Evolutionary conservation across 108 stramenopile genomes (phyloP), one percentile per base, ranked within the genome.

Genomic region (Bacterosira constricta): DNA sequence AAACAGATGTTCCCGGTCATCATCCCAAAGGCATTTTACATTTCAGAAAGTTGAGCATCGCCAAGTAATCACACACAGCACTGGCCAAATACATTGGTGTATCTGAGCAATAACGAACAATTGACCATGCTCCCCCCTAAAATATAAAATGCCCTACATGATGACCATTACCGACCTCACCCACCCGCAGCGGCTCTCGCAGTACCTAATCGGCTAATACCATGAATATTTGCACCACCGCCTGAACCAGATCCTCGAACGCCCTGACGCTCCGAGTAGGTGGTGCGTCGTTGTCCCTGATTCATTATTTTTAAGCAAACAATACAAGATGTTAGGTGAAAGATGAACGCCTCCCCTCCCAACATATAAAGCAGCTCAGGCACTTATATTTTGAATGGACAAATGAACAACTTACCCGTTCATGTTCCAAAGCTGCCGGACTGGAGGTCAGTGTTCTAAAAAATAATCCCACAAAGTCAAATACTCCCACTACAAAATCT

Each of bases 131-230:
- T 53, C 6, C 29, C 27, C 39, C 5, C 12, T 13, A 1, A 46
- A 54, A 38, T 1, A 44, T 38, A 59, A 47, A 51, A 56, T 26
- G 32, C 62, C 66, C 45, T 23, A 13, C 37, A 79, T 71, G 62
- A 76, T 63, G 69, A 64, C 77, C 69, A 79, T 71, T 79, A 79
- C 56, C 77, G 46, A 52, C 77, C 77, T 79, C 77, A 79, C 47
- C 77, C 77, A 21, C 72, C 72, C 3, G 63, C 77, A n/a, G 56
- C 69, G 11, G 63, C 55, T 36, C 62, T 65, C 13, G 77, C 77
- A 66, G 57, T 60, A 18, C 77, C 77, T 71, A 79, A 79, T 21
- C 52, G 50, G 30, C 66, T 71, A 0, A 71, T 63, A 10, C 69
- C 63, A 23, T 69, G 69, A 44, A 79, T 47, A 63, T 79, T 79